These are phyloP conservation scores for Cutaneotrichosporon sp. DNA, from an alignment of 1,284 basidiomycete genomes.

Conservation along the genomic window DNA sequence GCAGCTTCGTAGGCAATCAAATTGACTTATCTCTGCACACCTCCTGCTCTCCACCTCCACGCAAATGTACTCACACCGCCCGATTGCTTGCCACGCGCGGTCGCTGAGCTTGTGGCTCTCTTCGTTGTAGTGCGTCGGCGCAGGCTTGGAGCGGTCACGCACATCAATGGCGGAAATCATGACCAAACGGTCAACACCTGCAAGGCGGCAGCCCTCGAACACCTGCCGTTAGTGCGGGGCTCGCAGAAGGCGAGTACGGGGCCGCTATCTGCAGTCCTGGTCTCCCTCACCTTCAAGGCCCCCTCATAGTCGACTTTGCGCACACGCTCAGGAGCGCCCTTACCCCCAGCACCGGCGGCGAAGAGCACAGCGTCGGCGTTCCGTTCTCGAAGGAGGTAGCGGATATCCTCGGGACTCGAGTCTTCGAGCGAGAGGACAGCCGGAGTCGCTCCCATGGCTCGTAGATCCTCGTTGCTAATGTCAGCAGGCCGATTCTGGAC, in stretches of 20 bases:
- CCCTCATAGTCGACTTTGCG: constrained; percentile 66
- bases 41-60: background rate
- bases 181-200: constrained; percentile 53
- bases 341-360: constrained; percentile 64
- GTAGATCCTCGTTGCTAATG: constrained; percentile 53
- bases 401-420: constrained; percentile 53
- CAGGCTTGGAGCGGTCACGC: constrained; percentile 50
- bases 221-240: constrained; percentile 50
- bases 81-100: constrained; percentile 49
- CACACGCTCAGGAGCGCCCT: constrained; percentile 60
- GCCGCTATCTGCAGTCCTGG: too few species aligned
- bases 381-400: constrained; percentile 53
- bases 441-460: constrained; percentile 53
- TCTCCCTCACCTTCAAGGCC: constrained; percentile 52
- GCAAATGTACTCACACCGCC: constrained; percentile 32
- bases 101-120: constrained; percentile 49
- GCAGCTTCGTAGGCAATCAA: too few species aligned
- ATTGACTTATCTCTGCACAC: background rate
- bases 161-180: constrained; percentile 64
- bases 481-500: too few species aligned
- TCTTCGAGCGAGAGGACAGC: constrained; percentile 61
- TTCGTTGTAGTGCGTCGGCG: constrained; percentile 55
- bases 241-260: too few species aligned
- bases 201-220: constrained; percentile 63
- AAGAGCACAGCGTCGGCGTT: constrained; percentile 59